Evolutionary conservation across 495 filamentous ascomycete species (phyloP).

Genomic region (Lindgomyces ingoldianus): DNA sequence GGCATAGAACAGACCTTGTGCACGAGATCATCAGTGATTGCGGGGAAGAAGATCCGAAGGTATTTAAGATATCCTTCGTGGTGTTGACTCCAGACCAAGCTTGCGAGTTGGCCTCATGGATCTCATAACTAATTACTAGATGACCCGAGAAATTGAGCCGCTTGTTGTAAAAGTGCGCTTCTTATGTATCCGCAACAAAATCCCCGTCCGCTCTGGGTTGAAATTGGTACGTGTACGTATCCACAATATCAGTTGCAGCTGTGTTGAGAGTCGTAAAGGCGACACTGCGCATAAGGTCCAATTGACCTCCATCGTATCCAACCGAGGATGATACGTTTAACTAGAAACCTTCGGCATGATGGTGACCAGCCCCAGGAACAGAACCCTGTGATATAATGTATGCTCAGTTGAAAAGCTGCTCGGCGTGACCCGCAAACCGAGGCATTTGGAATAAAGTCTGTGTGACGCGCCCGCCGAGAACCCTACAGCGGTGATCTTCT

Average conservation of each 20-base stretch:
- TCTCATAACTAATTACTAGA: constrained; percentile 44
- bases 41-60: constrained; percentile 43
- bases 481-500: constrained; percentile 2
- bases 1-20: constrained; percentile 21
- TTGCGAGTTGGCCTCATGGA: constrained; percentile 42
- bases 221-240: constrained; percentile 44
- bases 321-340: constrained; percentile 45
- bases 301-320: constrained; percentile 41
- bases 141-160: constrained; percentile 47
- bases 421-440: constrained; percentile 43
- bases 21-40: constrained; percentile 43
- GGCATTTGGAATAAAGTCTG: constrained; percentile 30
- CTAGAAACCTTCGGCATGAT: constrained; percentile 41
- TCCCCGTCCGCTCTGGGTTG: constrained; percentile 47
- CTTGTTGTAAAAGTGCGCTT: constrained; percentile 46
- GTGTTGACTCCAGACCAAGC: constrained; percentile 42
- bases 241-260: constrained; percentile 35
- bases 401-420: constrained; percentile 44
- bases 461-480: constrained; percentile 16
- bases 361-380: constrained; percentile 43
- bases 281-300: constrained; percentile 41
- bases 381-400: constrained; percentile 48
- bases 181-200: constrained; percentile 45
- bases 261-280: constrained; percentile 40
- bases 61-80: constrained; percentile 41